These are phyloP conservation scores for Aspergillus tamarii DNA, from an alignment of 2,329 filamentous ascomycete species.

Conservation along the genomic window DNA sequence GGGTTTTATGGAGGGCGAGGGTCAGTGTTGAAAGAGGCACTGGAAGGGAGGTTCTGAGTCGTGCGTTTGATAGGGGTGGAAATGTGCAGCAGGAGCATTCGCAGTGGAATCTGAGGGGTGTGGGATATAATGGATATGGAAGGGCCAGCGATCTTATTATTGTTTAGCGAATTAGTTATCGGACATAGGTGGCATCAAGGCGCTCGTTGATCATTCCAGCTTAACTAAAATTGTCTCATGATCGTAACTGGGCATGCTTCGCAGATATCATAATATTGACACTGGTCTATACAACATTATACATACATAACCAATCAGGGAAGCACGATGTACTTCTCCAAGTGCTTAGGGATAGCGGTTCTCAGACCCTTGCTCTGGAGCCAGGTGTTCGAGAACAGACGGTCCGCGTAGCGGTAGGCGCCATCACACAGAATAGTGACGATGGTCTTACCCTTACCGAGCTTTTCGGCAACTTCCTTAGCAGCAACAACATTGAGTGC, in stretches of 20 bases:
- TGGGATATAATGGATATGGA: slow-evolving; percentile 64
- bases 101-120: slow-evolving; percentile 62
- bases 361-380: slow-evolving; percentile 82
- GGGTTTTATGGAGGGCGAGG: slow-evolving; percentile 57
- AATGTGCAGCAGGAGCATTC: slow-evolving; percentile 54
- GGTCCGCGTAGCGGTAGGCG: slow-evolving; percentile 94
- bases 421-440: slow-evolving; percentile 95
- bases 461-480: slow-evolving; percentile 86
- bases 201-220: neutral
- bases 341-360: slow-evolving; percentile 76
- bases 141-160: slow-evolving; percentile 55
- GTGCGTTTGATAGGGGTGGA: slow-evolving; percentile 57
- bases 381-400: slow-evolving; percentile 91
- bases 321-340: slow-evolving; percentile 93
- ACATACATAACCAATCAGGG: slow-evolving; percentile 53
- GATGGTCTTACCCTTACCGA: slow-evolving; percentile 86
- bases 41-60: slow-evolving; percentile 53
- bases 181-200: neutral
- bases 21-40: slow-evolving; percentile 48
- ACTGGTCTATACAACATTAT: slow-evolving; percentile 14
- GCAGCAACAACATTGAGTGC: slow-evolving; percentile 94
- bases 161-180: slow-evolving; percentile 19
- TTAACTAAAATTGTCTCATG: neutral
- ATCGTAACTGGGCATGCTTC: neutral
- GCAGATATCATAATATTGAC: neutral